Conservation (phyloP, 495 filamentous ascomycete genomes). For the Usnea hakonensis region DNA sequence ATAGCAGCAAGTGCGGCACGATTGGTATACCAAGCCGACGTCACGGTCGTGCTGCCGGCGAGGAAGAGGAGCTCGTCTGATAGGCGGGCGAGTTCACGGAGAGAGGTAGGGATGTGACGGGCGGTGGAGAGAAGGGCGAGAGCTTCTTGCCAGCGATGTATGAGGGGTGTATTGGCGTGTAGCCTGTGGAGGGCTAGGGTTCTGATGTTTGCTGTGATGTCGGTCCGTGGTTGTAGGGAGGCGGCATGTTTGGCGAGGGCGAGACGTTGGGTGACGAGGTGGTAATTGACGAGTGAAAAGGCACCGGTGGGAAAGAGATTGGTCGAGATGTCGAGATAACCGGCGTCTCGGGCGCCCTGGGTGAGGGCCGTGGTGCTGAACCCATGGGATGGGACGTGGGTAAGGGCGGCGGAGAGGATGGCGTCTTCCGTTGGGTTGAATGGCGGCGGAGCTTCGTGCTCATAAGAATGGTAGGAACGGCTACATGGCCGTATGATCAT, state of each 20-base stretch:
- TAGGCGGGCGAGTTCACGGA: slow-evolving; percentile 70
- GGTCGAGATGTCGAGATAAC: slow-evolving; percentile 77
- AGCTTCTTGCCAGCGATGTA: slow-evolving; percentile 80
- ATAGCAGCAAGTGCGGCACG: slow-evolving; percentile 66
- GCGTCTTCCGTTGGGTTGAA: slow-evolving; percentile 65
- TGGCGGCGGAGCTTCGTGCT: slow-evolving; percentile 49
- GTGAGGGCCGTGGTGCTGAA: slow-evolving; percentile 66
- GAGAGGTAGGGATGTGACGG: slow-evolving; percentile 62
- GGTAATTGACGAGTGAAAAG: slow-evolving; percentile 77
- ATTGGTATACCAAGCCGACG: slow-evolving; percentile 87
- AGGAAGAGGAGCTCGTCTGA: slow-evolving; percentile 83
- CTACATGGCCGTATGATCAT: not conserved
- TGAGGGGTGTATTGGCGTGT: slow-evolving; percentile 59
- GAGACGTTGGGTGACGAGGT: slow-evolving; percentile 63
- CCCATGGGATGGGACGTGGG: slow-evolving; percentile 73
- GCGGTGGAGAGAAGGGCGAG: slow-evolving; percentile 82
- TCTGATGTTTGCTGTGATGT: slow-evolving; percentile 52
- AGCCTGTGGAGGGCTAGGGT: slow-evolving; percentile 63
- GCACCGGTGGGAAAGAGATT: slow-evolving; percentile 72
- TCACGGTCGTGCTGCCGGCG: slow-evolving; percentile 72
- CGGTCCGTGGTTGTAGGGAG: slow-evolving; percentile 15
- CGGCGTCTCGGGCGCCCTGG: slow-evolving; percentile 70
- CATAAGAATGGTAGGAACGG: slow-evolving; percentile 64
- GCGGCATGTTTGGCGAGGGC: slow-evolving; percentile 41
- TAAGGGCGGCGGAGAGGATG: slow-evolving; percentile 72